Base-by-base conservation (phyloP, 148 eudicot species). In the Vaccinium myrtillus region DNA sequence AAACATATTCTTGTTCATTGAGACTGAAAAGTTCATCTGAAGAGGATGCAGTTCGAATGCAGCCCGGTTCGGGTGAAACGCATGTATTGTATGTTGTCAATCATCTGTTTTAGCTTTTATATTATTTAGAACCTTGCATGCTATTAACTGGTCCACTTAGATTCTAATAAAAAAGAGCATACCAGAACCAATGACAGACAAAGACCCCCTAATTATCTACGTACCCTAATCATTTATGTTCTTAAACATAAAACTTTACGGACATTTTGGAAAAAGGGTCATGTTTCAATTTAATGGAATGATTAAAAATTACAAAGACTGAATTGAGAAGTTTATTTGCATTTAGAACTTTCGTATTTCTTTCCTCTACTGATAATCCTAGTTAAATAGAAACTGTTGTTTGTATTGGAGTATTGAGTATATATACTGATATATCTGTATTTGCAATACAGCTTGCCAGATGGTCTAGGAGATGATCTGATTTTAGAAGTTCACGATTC, bases 11-110 rank as follows among this genome's bases (percentile, higher is more conserved):
- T 55, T 91, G 93, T 70, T 67, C 80, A 85, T 84, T 91, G 82
- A 84, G 91, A 18, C 53, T 91, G 76, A 89, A 88, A 79, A 91
- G 91, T 87, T 89, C 91, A 23, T 82, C 91, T 75, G 89, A 85
- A 78, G 90, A 91, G 82, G 93, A 91, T 79, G 84, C 89, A n/a
- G 87, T 89, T 70, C 87, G 87, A 49, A 89, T 89, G 89, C 91
- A 89, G 83, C 89, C 93, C 48, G 90, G 91, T 83, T 81, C 90
- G 58, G 88, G 87, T n/a, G 91, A 91, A 89, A 85, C 83, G 75
- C 91, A 89, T 85, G 86, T 87, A 53, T 91, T 91, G 93, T 91
- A 89, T 75, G 91, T 89, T 75, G 16, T 21, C 13, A 36, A 77
- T 36, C 63, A 59, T 21, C 50, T 63, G 30, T 82, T 59, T 43